Percentiles rank a stretch among this genome's conserved stretches.
Conservation (phyloP, 371 early-diverging fungal species). For the Vairimorpha necatrix region DNA sequence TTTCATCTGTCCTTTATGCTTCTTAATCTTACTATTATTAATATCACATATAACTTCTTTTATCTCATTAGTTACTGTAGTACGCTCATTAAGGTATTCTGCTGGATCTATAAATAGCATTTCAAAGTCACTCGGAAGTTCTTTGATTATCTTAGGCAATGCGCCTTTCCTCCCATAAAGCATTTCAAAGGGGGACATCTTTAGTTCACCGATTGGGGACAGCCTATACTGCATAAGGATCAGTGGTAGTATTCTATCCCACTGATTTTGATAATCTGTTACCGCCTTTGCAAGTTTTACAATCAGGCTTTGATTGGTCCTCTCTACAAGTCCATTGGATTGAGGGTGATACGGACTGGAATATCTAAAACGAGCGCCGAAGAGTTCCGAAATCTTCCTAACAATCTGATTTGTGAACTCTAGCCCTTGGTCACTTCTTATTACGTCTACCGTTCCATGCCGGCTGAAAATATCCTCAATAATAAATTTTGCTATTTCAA, state of each 20-base stretch:
- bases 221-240: not conserved
- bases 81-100: too few species aligned
- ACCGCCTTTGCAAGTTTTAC: constrained; percentile 16
- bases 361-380: not conserved
- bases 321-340: constrained; percentile 19
- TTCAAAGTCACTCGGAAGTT: too few species aligned
- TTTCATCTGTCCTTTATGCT: too few species aligned
- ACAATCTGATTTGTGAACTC: constrained; percentile 48
- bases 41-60: too few species aligned
- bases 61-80: too few species aligned
- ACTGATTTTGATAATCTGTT: not conserved
- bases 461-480: not conserved
- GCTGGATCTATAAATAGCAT: too few species aligned
- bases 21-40: too few species aligned
- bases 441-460: constrained; percentile 54
- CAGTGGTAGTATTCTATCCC: constrained; percentile 16
- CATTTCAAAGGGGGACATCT: constrained; percentile 8
- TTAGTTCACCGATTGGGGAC: not conserved
- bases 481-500: constrained; percentile 54
- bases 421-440: constrained; percentile 62
- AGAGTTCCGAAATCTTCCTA: not conserved
- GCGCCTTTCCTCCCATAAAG: constrained; percentile 1
- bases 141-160: not conserved
- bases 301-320: constrained; percentile 29
- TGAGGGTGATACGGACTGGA: not conserved